Evolutionary conservation across 2,329 filamentous ascomycete genomes (phyloP).

Genomic region (Calonectria pteridis): DNA sequence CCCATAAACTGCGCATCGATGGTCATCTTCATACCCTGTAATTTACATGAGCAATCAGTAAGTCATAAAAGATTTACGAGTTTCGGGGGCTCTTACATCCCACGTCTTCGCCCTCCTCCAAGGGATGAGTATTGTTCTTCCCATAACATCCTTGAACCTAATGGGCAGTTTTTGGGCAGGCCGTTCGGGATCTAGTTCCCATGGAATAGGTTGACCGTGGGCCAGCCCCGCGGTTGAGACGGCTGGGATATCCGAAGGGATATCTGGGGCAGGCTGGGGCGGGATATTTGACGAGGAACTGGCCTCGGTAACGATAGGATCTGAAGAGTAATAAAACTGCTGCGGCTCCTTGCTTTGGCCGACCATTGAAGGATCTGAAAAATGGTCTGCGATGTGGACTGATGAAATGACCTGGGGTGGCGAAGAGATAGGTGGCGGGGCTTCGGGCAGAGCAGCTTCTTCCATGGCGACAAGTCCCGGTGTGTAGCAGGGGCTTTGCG

Average conservation of each 20-base stretch:
- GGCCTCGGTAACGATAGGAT: not conserved
- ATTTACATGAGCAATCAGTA: not conserved
- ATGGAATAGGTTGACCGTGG: slow-evolving; percentile 22
- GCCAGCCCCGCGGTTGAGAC: slow-evolving; percentile 13
- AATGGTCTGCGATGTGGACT: slow-evolving; percentile 1
- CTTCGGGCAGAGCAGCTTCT: not conserved
- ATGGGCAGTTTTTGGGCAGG: slow-evolving; percentile 28
- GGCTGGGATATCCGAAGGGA: not conserved
- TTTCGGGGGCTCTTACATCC: slow-evolving; percentile 20
- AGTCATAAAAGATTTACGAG: not conserved
- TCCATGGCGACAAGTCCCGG: not conserved
- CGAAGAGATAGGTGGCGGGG: not conserved
- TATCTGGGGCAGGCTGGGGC: not conserved
- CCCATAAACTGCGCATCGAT: slow-evolving; percentile 25
- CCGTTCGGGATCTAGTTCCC: slow-evolving; percentile 32
- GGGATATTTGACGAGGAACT: slow-evolving; percentile 18
- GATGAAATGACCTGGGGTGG: not conserved
- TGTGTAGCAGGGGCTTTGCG: not conserved
- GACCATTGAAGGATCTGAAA: not conserved
- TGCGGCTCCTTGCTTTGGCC: slow-evolving; percentile 18
- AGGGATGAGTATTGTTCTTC: slow-evolving; percentile 23
- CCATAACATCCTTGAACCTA: slow-evolving; percentile 22
- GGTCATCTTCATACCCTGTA: slow-evolving; percentile 32
- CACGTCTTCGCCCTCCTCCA: slow-evolving; percentile 32
- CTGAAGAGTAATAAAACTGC: not conserved